Evolutionary conservation across 805 yeast species (phyloP).

Genomic region (Metschnikowia borealis): DNA sequence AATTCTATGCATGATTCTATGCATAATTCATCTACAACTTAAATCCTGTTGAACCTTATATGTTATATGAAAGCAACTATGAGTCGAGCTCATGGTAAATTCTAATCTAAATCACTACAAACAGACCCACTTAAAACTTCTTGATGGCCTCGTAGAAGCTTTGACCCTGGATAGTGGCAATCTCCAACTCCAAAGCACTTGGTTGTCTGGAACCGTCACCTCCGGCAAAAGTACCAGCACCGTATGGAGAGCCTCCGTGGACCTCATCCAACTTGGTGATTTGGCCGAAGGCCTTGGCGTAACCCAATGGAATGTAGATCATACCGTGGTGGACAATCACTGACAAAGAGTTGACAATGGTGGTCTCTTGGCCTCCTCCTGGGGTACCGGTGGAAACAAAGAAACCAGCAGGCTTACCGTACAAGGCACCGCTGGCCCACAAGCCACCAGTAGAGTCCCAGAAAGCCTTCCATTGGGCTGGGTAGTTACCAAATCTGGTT

Average conservation of each 20-base stretch:
- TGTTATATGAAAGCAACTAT: neutral
- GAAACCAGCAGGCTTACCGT: conserved; percentile 71
- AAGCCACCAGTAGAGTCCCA: conserved; percentile 75
- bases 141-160: conserved; percentile 18
- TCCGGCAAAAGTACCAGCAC: conserved; percentile 20
- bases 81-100: neutral
- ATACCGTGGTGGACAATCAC: conserved; percentile 20
- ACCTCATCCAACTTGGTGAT: conserved; percentile 17
- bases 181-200: conserved; percentile 21
- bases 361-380: conserved; percentile 55
- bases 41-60: too few species aligned
- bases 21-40: too few species aligned
- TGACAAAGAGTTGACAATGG: conserved; percentile 19
- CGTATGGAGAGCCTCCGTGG: conserved; percentile 20
- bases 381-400: conserved; percentile 71
- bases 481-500: conserved; percentile 77
- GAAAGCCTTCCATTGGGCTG: conserved; percentile 74
- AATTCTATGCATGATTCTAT: too few species aligned
- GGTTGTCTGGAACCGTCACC: conserved; percentile 20
- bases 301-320: conserved; percentile 21
- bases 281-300: conserved; percentile 19
- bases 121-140: conserved; percentile 12
- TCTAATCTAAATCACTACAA: neutral
- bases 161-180: conserved; percentile 18
- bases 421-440: conserved; percentile 71